Conservation (phyloP, 2,329 filamentous ascomycete species). For the Remersonia thermophila region DNA sequence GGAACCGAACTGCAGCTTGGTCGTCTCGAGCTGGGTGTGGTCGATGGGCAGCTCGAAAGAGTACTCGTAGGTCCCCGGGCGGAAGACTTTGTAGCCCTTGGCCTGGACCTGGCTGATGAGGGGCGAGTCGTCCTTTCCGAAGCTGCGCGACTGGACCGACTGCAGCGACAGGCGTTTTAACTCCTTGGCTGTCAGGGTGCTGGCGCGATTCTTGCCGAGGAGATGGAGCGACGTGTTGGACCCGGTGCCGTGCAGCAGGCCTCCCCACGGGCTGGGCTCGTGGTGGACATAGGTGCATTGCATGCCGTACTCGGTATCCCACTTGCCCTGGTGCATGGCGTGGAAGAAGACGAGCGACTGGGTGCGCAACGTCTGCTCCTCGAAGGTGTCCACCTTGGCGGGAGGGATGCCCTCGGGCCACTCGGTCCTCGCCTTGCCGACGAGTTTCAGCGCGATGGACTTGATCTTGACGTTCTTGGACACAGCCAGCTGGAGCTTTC, state of each 20-base stretch:
- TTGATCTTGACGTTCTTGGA: conserved; percentile 90
- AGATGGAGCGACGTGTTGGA: conserved; percentile 24
- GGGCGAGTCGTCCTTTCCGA: conserved; percentile 63
- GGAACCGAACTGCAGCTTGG: conserved; percentile 72
- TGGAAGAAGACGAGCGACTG: conserved; percentile 93
- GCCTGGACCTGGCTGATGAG: conserved; percentile 45
- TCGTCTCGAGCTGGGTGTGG: conserved; percentile 78
- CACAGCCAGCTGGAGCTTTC: conserved; percentile 68
- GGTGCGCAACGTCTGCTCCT: conserved; percentile 75
- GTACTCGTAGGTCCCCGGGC: conserved; percentile 55
- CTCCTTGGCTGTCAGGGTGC: conserved; percentile 34
- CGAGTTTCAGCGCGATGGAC: conserved; percentile 74
- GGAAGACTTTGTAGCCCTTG: conserved; percentile 78
- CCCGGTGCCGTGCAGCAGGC: conserved; percentile 21
- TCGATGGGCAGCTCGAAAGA: conserved; percentile 82
- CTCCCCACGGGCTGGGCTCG: conserved; percentile 21
- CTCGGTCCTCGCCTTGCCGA: conserved; percentile 75
- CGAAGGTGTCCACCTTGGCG: conserved; percentile 67
- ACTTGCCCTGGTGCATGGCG: conserved; percentile 45
- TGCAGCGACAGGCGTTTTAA: conserved; percentile 63
- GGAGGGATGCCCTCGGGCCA: conserved; percentile 96
- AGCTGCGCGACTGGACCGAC: conserved; percentile 72
- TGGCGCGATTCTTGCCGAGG: conserved; percentile 18
- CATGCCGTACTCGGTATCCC: conserved; percentile 51
- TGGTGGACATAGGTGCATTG: conserved; percentile 45